Base-by-base conservation (phyloP, 176 grass and related monocot genomes). In the Phoenix dactylifera region DNA sequence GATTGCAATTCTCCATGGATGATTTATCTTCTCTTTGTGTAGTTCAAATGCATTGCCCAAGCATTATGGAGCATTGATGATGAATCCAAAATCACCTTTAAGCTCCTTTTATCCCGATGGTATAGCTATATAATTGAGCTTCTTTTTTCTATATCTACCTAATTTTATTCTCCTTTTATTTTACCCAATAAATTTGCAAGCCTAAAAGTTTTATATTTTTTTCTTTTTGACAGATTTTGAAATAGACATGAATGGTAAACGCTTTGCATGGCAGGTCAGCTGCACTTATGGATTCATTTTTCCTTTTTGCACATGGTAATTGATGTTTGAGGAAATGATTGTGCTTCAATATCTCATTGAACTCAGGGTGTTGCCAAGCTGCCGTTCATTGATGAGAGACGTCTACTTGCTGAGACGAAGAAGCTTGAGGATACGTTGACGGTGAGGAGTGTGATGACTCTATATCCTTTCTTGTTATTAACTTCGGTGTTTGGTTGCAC, bases 201-300 rank as follows among this genome's bases (percentile, higher is more conserved):
- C 66, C 49, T 51, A 63, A 56, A 57, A 57, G 55, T 73, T 61
- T 57, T 58, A 60, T 61, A 16, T 62, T 68, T 67, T 76, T 49
- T 18, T 20, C 62, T 44, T 44, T 66, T 44, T 9, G 35, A 44
- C 81, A 97, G 93, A 97, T 85, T 91, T 97, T 71, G 93, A 91
- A 55, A 74, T 97, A 75, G 93, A 97, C 70, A 97, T 91, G 93
- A 97, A 97, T 20, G 93, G 93, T 16, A 97, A 97, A 69, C 87
- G 93, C 64, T 88, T 97, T 83, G 84, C 93, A 49, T 97, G 93
- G 93, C 93, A 97, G 93, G 93, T 87, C 81, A 78, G 74, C 30
- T 54, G 62, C 19, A 4, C 18, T 24, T 65, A 35, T 51, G 24
- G n/a, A 44, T 4, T 39, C 28, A 55, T 7, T 12, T 72, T 60